phyloP scores from a whole-genome alignment of 345 rosid genomes.

The Psidium friedrichsthalianum region DNA sequence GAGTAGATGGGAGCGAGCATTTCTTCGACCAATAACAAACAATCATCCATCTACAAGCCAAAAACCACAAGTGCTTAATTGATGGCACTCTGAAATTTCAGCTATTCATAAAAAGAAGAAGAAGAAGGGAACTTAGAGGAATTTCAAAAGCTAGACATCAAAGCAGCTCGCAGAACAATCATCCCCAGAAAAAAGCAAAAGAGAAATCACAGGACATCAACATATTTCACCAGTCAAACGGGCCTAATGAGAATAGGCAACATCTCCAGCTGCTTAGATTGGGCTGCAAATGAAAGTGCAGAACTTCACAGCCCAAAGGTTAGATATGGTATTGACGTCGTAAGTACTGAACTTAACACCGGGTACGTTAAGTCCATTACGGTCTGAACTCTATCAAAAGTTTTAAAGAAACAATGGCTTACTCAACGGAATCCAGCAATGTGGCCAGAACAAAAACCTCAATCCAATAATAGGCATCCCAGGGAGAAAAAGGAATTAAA shows the following conservation, averaged over 20 bases:
- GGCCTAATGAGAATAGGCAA: background rate
- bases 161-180: background rate
- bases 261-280: background rate
- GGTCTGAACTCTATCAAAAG: background rate
- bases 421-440: background rate
- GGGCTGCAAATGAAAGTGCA: background rate
- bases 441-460: background rate
- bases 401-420: background rate
- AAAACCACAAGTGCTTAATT: constrained; percentile 4
- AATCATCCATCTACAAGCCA: constrained; percentile 60
- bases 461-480: background rate
- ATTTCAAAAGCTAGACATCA: background rate
- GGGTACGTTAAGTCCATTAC: background rate
- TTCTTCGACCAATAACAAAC: constrained; percentile 13
- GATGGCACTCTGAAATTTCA: background rate
- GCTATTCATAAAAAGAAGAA: background rate
- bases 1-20: background rate
- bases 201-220: background rate
- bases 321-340: background rate
- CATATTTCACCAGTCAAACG: background rate
- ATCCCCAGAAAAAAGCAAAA: background rate
- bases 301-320: background rate
- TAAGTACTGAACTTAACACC: background rate
- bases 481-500: background rate
- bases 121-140: background rate